Base-by-base conservation (phyloP, 306 rosid genomes). In the Carpinus viminea region DNA sequence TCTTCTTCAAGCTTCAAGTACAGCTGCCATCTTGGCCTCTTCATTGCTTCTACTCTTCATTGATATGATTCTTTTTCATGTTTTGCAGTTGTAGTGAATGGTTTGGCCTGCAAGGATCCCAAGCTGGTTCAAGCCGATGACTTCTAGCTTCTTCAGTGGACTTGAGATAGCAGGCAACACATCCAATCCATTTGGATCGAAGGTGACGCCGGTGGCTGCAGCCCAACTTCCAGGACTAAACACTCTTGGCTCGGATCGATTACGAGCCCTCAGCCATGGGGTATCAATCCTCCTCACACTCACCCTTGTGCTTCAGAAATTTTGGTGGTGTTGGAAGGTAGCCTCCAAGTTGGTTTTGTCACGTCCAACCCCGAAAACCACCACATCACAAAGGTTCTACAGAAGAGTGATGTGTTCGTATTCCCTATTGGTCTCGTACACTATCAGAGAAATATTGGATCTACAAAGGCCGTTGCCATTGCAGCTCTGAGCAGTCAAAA, bases 401-500 rank as follows among this genome's bases (percentile, higher is more conserved):
- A 79, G 7, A 79, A 59, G 47, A 86, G 86, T 2, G 84, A 85
- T 11, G 86, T 72, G 68, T 82, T 79, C n/a, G 82, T 85, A 3
- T 85, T 85, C 69, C 83, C 86, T 3, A 12, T 64, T 2, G 88
- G 83, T 3, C 86, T 78, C 6, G 15, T 78, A 28, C 83, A 75
- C 48, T 85, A 55, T 41, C 88, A 85, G 71, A 51, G 71, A 24
- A 85, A 82, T 24, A 3, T 79, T n/a, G 88, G 74, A 1, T 4
- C 68, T 16, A 17, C 24, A n/a, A 71, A 69, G 12, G 86, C 69
- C 0, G 72, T 78, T 0, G 84, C 74, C 47, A 43, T 85, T 57
- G 64, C 86, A n/a, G 77, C 84, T 76, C 56, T 85, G 2, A 85
- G 80, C 70, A 82, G 86, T 71, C 84, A 86, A 52, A 86, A 80